Base-by-base conservation (phyloP, 306 rosid genomes). In the Elaeagnus macrophylla region DNA sequence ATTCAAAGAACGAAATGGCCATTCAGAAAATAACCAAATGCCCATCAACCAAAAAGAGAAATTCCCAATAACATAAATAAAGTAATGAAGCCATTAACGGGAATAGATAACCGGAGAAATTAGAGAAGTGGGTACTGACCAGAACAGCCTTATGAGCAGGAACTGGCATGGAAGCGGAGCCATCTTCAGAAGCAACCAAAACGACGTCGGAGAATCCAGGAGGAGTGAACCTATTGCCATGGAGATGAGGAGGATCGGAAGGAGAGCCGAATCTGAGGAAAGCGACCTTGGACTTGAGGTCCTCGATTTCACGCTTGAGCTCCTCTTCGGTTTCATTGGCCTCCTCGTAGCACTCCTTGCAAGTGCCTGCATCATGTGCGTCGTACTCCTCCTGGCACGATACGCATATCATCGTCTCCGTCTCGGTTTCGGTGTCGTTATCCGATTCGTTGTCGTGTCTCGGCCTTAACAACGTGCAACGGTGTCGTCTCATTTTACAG, bases 111-210 rank as follows among this genome's bases (percentile, higher is more conserved):
- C 37, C 7, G n/a, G 16, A 61, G 46, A 32, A 48, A 9, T 16
- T 15, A 16, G 39, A 0, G 43, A 53, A 25, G 40, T 43, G 59
- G 56, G 54, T 52, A 67, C 90, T 63, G 16, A 90, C 97, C 79
- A 91, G 74, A 69, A 91, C 65, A 51, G 85, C 81, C 70, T 75
- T 86, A 53, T 91, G 97, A 45, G 95, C 94, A 1, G 88, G 83
- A 40, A 90, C 77, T 3, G 85, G 67, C 20, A 69, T 62, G 19
- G 60, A 7, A 45, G 65, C 65, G 51, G 75, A 44, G 15, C 44
- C 39, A 7, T 73, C 80, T 1, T 52, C 66, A 41, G 73, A 61
- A 32, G 95, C 75, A 43, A 90, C 39, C 39, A 90, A 74, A 44
- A 76, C 37, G 41, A 90, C 64, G 61, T 90, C 91, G 58, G 83